Base-by-base conservation (phyloP, 768 basidiomycete genomes). In the Termitomyces sp. region DNA sequence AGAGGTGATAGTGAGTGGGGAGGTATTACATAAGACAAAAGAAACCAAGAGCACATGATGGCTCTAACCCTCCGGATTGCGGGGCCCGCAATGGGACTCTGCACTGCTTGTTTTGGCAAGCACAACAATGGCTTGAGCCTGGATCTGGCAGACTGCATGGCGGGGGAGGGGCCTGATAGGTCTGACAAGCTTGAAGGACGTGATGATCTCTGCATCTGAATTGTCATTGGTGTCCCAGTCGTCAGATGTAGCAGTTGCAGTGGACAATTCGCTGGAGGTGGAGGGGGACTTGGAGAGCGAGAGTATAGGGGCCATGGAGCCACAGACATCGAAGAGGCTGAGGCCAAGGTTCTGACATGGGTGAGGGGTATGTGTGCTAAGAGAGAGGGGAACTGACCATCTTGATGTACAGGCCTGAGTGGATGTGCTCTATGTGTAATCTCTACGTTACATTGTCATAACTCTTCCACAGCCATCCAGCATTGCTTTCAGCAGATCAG, bases 271-370 rank as follows among this genome's bases (percentile, higher is more conserved):
- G 68, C 51, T 68, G 64, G 7, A 67, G 15, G 38, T 21, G 3
- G 50, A 53, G 1, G 45, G n/a, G 11, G 46, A 57, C 23, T 21
- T n/a, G 10, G 56, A 42, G 1, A 37, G n/a, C 0, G 56, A 38
- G 21, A 52, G 33, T 5, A 23, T 11, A 0, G 52, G 52, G 1
- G 15, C 11, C n/a, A 1, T 14, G 11, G 35, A 35, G 3, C 65
- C 42, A 63, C 60, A 21, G 67, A 65, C 70, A 64, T 83, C 81
- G 60, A 84, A 84, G 10, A 87, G 72, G 19, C 85, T 85, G 0
- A 87, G 73, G 15, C 85, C 85, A 31, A 87, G 77, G 65, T 85
- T 82, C 31, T 33, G 31, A 33, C 10, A 1, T 31, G 30, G 23
- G 23, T 23, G 23, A 23, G 23, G 33, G 23, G 23, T 23, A 2